Evolutionary conservation across 805 yeast species (phyloP), one percentile per base, ranked within the genome.

Genomic region (Kuraishia floccosa): DNA sequence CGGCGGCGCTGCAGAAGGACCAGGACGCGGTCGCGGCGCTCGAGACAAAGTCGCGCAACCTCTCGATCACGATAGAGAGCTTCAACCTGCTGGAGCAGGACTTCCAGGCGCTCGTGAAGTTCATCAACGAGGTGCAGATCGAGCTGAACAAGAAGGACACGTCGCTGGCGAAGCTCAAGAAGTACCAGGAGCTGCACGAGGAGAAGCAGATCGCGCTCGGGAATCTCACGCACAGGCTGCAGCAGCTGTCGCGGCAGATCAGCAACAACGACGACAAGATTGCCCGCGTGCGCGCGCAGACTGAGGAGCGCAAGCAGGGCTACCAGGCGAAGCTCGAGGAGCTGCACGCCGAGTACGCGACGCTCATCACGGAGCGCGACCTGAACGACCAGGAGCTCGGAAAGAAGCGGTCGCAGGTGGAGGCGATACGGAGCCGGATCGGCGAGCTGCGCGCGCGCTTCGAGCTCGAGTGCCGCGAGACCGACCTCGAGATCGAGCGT

Each of bases 51-150:
- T 60, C 69, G 28, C 56, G 72, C 30, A 72, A 73, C 40, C 48
- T 76, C 13, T 53, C 66, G 2, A 54, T 62, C 1, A 65, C 87
- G 0, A 58, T 70, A 7, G 80, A 75, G 30, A 65, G 85, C 0
- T 65, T 82, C 35, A 60, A 60, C 35, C 56, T 68, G 7, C 54
- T 76, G 17, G 61, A 71, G 6, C 62, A 60, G 33, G 73, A 68
- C 23, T 40, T 69, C 21, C 54, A 49, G 28, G 58, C 57, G 24
- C 54, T 68, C 14, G 49, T 56, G 24, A 53, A 56, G 25, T 58
- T 68, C 19, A 42, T 68, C 43, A 72, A 67, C 36, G 75, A 77
- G 42, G 54, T 69, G 30, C 52, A 65, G 38, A 50, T 56, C 37
- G 74, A 74, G 44, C 42, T 63, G 38, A 44, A 41, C 33, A 55